Conservation (phyloP, 768 basidiomycete genomes). For the Pleurotus giganteus region DNA sequence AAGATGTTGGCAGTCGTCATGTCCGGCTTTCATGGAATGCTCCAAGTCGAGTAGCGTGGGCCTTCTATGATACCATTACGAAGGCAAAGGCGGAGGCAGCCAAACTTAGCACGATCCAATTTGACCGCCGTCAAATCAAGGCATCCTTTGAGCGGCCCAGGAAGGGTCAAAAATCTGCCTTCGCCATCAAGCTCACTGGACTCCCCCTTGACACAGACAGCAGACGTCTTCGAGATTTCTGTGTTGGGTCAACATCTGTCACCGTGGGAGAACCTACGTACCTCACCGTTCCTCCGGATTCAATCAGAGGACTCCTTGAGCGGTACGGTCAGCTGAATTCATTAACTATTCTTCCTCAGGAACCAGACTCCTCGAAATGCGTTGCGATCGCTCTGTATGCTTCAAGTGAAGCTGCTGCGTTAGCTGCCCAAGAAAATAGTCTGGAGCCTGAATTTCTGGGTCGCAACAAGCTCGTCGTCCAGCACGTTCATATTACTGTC, state of each 20-base stretch:
- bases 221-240: slow-evolving; percentile 31
- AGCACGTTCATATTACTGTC: slow-evolving; percentile 37
- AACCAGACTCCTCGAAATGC: slow-evolving; percentile 27
- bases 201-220: slow-evolving; percentile 34
- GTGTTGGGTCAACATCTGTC: slow-evolving; percentile 22
- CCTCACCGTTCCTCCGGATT: slow-evolving; percentile 20
- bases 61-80: slow-evolving; percentile 39
- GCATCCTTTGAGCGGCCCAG: slow-evolving; percentile 35
- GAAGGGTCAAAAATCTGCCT: slow-evolving; percentile 31
- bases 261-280: slow-evolving; percentile 36
- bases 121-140: slow-evolving; percentile 39
- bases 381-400: slow-evolving; percentile 43
- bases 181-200: slow-evolving; percentile 41
- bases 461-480: slow-evolving; percentile 31
- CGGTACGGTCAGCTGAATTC: slow-evolving; percentile 34
- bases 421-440: slow-evolving; percentile 25
- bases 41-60: slow-evolving; percentile 42
- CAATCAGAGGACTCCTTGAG: slow-evolving; percentile 33
- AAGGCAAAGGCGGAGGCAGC: slow-evolving; percentile 40
- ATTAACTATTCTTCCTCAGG: slow-evolving; percentile 37
- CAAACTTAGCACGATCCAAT: slow-evolving; percentile 34
- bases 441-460: slow-evolving; percentile 35
- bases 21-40: slow-evolving; percentile 46
- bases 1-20: slow-evolving; percentile 20
- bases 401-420: slow-evolving; percentile 29